These are phyloP conservation scores for Heracleum sosnowskyi DNA, from an alignment of 129 eudicot genomes.

Conservation along the genomic window DNA sequence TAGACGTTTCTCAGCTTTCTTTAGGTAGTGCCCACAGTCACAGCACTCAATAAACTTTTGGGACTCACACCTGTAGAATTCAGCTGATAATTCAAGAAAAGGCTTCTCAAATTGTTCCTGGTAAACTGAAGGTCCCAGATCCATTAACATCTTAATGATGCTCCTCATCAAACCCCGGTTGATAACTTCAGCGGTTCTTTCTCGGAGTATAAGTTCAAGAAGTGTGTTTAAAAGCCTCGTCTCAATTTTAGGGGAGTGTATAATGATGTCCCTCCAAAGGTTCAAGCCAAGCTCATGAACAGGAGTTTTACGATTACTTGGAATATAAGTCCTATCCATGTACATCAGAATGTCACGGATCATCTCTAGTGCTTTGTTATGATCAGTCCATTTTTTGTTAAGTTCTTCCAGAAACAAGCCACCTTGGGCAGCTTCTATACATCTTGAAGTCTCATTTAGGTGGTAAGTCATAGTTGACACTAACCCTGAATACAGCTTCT, in stretches of 20 bases:
- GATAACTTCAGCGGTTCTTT: constrained; percentile 57
- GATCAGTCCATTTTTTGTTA: constrained; percentile 64
- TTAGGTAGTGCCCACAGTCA: constrained; percentile 70
- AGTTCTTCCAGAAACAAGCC: constrained; percentile 65
- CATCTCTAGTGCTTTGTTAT: constrained; percentile 76
- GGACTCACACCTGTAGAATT: constrained; percentile 57
- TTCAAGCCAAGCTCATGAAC: constrained; percentile 76
- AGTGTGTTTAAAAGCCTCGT: constrained; percentile 51
- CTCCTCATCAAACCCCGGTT: constrained; percentile 67
- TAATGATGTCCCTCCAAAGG: constrained; percentile 59
- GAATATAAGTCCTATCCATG: constrained; percentile 75
- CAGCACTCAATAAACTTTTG: constrained; percentile 68
- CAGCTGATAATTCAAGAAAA: constrained; percentile 69
- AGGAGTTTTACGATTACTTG: constrained; percentile 60
- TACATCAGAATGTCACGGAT: constrained; percentile 84
- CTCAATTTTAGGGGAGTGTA: constrained; percentile 51
- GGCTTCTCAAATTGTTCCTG: constrained; percentile 63
- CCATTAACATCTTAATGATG: constrained; percentile 65
- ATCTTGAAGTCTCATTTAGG: constrained; percentile 40
- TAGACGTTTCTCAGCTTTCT: constrained; percentile 66
- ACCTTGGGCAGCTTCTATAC: constrained; percentile 50
- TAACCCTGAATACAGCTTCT: constrained; percentile 63
- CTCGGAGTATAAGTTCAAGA: constrained; percentile 45
- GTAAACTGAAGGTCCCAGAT: constrained; percentile 67
- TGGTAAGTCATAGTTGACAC: constrained; percentile 63